phyloP scores from a whole-genome alignment of 2,329 filamentous ascomycete genomes.

The Rhytidhysteron rufulum region DNA sequence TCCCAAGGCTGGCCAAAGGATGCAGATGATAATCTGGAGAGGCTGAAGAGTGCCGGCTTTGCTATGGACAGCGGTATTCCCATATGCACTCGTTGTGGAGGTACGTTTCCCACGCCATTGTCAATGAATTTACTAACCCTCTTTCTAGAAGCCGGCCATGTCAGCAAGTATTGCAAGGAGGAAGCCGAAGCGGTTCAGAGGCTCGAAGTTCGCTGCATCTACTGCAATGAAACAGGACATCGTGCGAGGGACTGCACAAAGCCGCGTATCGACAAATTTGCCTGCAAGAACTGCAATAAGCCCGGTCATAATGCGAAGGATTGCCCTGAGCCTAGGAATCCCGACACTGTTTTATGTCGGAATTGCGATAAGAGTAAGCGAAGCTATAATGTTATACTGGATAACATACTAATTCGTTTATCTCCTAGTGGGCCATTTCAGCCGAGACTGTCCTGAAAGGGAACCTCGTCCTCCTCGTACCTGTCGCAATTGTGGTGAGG shows the following conservation, averaged over 20 bases:
- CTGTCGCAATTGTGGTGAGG: slow-evolving; percentile 35
- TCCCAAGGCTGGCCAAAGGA: slow-evolving; percentile 57
- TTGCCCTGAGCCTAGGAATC: slow-evolving; percentile 44
- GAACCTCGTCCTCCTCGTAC: slow-evolving; percentile 17
- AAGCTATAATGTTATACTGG: background rate
- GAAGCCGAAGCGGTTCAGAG: slow-evolving; percentile 50
- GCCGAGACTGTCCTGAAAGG: slow-evolving; percentile 25
- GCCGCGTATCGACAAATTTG: slow-evolving; percentile 57
- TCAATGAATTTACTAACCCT: slow-evolving; percentile 2
- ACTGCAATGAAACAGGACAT: slow-evolving; percentile 62
- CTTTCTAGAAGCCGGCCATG: slow-evolving; percentile 56
- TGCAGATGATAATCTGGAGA: slow-evolving; percentile 57
- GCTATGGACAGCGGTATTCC: slow-evolving; percentile 56
- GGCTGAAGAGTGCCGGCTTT: slow-evolving; percentile 64
- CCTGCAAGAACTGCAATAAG: slow-evolving; percentile 66
- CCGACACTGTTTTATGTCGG: slow-evolving; percentile 60
- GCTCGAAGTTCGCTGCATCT: slow-evolving; percentile 57
- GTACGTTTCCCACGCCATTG: slow-evolving; percentile 4
- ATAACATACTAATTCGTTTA: background rate
- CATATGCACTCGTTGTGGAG: slow-evolving; percentile 60
- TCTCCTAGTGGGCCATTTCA: slow-evolving; percentile 28
- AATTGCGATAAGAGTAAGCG: slow-evolving; percentile 58
- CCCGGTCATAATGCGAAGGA: slow-evolving; percentile 35
- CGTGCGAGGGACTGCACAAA: slow-evolving; percentile 62
- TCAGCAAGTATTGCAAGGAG: slow-evolving; percentile 56